Evolutionary conservation across 257 asterid genomes (phyloP), one percentile per base, ranked within the genome.

Genomic region (Salvia miltiorrhiza): DNA sequence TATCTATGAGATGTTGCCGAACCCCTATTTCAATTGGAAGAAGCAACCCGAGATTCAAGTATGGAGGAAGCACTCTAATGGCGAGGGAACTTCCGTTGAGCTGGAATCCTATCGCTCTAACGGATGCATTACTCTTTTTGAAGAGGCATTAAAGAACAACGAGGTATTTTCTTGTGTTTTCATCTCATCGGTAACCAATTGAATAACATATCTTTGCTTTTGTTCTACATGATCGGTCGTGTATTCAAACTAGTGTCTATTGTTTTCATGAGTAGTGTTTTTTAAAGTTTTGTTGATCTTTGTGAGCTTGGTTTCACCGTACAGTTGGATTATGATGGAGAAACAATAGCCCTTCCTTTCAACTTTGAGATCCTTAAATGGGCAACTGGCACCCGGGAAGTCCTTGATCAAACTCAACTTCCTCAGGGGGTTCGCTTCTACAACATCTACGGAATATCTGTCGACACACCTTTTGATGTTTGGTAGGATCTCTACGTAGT

Each of bases 401-500:
- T 90, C 74, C 78, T 90, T 59, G 66, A 82, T 45, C 69, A 72
- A 72, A 78, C 86, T 72, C 84, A 80, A 68, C 79, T 92, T 28
- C 98, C 96, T 0, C 21, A 83, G 30, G 96, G 91, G n/a, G 75
- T 90, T 60, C 50, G 85, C 14, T 90, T 90, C 84, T 92, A 90
- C 81, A 92, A 80, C 89, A 86, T 92, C 71, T 90, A 86, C 8
- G 98, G 98, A 74, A 92, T 88, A 76, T 81, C 90, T 32, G 73
- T 65, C 33, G 98, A 88, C 76, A 92, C 96, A 1, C 97, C 98
- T 55, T 85, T 86, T 33, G 98, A 92, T 76, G 93, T 90, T 75
- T 79, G 98, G 97, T 92, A 77, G 6, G 92, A 7, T 60, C 49
- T 44, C 69, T 37, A 40, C 74, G 6, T 4, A 9, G 28, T 7